These are phyloP conservation scores for Hondaea fermentalgiana DNA, from an alignment of 108 stramenopile genomes.

Conservation along the genomic window DNA sequence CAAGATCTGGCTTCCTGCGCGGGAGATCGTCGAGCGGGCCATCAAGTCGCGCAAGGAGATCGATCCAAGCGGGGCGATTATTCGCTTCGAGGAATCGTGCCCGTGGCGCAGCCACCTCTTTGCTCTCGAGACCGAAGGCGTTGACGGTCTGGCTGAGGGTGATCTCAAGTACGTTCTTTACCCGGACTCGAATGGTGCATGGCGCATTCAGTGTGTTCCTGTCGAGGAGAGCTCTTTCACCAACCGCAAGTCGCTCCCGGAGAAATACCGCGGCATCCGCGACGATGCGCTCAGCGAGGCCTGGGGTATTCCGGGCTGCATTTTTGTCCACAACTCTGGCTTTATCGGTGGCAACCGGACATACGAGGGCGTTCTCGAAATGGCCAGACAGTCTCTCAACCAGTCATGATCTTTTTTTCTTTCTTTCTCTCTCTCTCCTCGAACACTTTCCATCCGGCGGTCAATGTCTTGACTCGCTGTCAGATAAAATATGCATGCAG, in stretches of 20 bases:
- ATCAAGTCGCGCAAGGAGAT: conserved; percentile 51
- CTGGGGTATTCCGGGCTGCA: conserved; percentile 71
- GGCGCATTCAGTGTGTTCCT: conserved; percentile 98
- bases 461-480: no score
- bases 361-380: conserved; percentile 79
- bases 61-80: conserved; percentile 71
- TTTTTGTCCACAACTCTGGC: conserved; percentile 89
- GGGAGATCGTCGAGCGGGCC: conserved; percentile 68
- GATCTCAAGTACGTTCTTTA: conserved; percentile 87
- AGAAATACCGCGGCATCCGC: conserved; percentile 84
- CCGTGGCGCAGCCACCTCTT: conserved; percentile 90
- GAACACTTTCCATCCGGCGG: no score
- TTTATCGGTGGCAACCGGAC: conserved; percentile 94
- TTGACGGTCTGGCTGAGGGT: conserved; percentile 33
- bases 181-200: conserved; percentile 74
- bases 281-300: conserved; percentile 68
- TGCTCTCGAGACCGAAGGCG: conserved; percentile 68
- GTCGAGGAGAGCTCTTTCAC: conserved; percentile 77
- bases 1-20: conserved; percentile 81
- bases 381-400: conserved; percentile 54
- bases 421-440: no score
- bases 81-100: conserved; percentile 63
- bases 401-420: no score
- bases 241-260: conserved; percentile 72
- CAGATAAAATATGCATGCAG: no score